Conservation (phyloP, 768 basidiomycete species). For the Hebeloma cylindrosporum region DNA sequence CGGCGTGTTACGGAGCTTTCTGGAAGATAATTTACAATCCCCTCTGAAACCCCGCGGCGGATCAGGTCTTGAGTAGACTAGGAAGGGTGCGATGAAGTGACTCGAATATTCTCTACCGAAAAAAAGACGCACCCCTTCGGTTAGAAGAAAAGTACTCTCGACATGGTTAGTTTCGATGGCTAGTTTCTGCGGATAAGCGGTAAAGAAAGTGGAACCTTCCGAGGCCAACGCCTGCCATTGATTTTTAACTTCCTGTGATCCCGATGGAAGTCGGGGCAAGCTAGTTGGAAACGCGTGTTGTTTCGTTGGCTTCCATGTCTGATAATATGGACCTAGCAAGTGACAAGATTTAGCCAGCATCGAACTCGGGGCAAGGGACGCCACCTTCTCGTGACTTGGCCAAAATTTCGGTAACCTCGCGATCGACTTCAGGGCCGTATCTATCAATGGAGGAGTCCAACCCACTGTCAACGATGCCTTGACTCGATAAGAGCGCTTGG, state of each 20-base stretch:
- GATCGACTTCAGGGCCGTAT: background rate
- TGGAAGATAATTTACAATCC: conserved; percentile 14
- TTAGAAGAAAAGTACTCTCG: conserved; percentile 20
- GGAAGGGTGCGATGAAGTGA: background rate
- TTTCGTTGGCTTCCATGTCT: conserved; percentile 23
- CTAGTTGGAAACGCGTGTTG: conserved; percentile 22
- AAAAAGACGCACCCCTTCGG: conserved; percentile 1
- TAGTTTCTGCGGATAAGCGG: conserved; percentile 21
- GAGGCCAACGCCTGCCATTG: conserved; percentile 20
- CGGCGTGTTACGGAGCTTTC: conserved; percentile 22
- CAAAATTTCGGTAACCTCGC: conserved; percentile 1
- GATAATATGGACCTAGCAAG: conserved; percentile 12
- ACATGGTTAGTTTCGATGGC: conserved; percentile 31
- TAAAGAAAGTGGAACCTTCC: conserved; percentile 13
- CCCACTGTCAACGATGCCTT: conserved; percentile 1
- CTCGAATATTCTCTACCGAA: background rate
- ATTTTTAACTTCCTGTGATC: conserved; percentile 18
- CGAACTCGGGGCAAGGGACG: background rate
- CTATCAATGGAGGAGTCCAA: background rate
- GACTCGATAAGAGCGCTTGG: conserved; percentile 13
- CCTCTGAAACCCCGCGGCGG: conserved; percentile 21
- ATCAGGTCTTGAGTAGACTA: conserved; percentile 26
- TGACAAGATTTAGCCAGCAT: background rate
- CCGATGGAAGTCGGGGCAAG: conserved; percentile 22
- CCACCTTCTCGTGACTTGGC: conserved; percentile 5